Evolutionary conservation across 306 rosid genomes (phyloP).

Genomic region (apple (Malus domestica)): DNA sequence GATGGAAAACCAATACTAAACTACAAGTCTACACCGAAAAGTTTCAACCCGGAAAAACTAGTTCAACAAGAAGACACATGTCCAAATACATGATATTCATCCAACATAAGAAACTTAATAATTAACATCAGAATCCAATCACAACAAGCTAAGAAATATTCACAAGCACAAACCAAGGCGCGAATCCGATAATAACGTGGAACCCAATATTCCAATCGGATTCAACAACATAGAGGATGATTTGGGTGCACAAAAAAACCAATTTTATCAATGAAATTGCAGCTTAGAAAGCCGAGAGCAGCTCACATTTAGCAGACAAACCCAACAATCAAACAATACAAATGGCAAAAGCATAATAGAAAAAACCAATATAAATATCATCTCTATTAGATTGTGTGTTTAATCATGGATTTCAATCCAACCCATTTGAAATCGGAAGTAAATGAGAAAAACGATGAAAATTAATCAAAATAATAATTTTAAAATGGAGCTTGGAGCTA

Average conservation of each 20-base stretch:
- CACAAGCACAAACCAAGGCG: neutral
- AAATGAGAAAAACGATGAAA: neutral
- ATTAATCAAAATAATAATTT: neutral
- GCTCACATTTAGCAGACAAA: constrained; percentile 4
- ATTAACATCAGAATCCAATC: neutral
- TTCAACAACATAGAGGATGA: neutral
- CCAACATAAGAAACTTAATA: neutral
- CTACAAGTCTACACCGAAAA: neutral
- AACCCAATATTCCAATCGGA: neutral
- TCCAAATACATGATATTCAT: neutral
- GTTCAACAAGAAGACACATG: neutral
- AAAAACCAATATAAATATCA: neutral
- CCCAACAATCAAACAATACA: neutral
- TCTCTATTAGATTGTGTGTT: neutral
- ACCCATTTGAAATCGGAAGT: neutral
- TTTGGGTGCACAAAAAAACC: neutral
- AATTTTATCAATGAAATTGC: neutral
- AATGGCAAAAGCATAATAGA: neutral
- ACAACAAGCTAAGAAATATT: neutral
- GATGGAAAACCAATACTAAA: neutral
- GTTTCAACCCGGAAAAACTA: neutral
- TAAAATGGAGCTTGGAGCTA: constrained; percentile 8
- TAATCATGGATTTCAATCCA: neutral
- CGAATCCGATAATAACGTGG: neutral
- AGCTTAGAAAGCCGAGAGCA: neutral